Percentiles rank a stretch among this genome's conserved stretches.
phyloP scores from a whole-genome alignment of 2,329 filamentous ascomycete genomes.

The Colletotrichum sp. region DNA sequence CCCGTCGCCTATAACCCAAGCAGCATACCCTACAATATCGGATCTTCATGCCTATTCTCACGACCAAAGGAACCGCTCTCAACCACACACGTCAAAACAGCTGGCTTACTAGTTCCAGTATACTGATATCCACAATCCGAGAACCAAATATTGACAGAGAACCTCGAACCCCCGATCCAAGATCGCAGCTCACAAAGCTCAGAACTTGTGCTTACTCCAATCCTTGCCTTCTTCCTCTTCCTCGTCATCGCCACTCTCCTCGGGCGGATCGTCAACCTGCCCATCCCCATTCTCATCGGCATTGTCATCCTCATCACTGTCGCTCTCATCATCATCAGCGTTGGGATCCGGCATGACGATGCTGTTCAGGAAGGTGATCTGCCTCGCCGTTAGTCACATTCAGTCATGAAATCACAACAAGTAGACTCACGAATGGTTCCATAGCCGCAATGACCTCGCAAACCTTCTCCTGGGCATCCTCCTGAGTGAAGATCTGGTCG shows the following conservation, averaged over 20 bases:
- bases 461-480: constrained; percentile 69
- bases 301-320: constrained; percentile 32
- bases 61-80: neutral
- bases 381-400: neutral
- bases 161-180: neutral
- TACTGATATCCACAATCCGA: neutral
- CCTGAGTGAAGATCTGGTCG: constrained; percentile 67
- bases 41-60: neutral
- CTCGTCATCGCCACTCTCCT: constrained; percentile 20
- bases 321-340: constrained; percentile 44
- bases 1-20: neutral
- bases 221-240: constrained; percentile 7
- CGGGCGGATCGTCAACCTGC: neutral
- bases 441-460: constrained; percentile 69
- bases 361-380: constrained; percentile 75
- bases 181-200: neutral
- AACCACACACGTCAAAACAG: neutral
- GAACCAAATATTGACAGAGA: neutral
- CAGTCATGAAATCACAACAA: neutral
- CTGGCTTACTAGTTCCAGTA: neutral
- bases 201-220: constrained; percentile 18
- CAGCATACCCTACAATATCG: neutral
- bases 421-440: constrained; percentile 78
- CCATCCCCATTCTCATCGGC: neutral
- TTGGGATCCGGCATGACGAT: constrained; percentile 74